Evolutionary conservation across 352 stramenopile species (phyloP), one percentile per base, ranked within the genome.

Genomic region (Aphanomyces euteiches): DNA sequence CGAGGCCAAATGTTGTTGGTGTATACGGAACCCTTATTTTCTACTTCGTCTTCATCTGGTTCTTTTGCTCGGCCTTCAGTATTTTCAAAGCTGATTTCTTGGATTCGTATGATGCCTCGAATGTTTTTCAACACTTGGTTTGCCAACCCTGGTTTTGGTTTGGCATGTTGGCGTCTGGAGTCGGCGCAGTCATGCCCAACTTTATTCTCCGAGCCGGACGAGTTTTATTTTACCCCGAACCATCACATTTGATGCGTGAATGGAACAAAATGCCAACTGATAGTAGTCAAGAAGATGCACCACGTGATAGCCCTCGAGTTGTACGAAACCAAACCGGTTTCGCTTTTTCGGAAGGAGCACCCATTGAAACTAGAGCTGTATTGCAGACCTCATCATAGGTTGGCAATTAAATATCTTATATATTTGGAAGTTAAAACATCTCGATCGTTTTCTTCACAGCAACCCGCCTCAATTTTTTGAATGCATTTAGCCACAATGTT

Each of bases 231-330:
- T 96, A 94, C 72, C 88, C 88, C 0, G 88, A 96, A 72, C 88
- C 88, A 40, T 94, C 88, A 37, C 87, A 96, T 56, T 64, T 96
- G 64, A 96, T 96, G 88, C 87, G 88, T 19, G 88, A 96, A 73
- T 96, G 88, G 88, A 96, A 96, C 73, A 69, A 69, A 56, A 69
- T 69, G 13, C 63, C 63, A 15, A 58, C 45, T 13, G 54, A 61
- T 13, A 41, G 10, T 12, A n/a, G 43, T 37, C 19, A 37, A 3
- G 54, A 61, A 17, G 54, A 61, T 1, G 43, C 21, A 6, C 12
- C 34, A 7, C 54, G 36, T 12, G 19, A 43, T 40, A 61, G 54
- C 28, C 85, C 87, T 3, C 80, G 87, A 0, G 80, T 95, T 17
- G 83, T 95, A 54, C 88, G 88, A n/a, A 81, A 80, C 47, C 91